Base-by-base conservation (phyloP, 2,329 filamentous ascomycete species). In the Paraphaeosphaeria sporulosa region DNA sequence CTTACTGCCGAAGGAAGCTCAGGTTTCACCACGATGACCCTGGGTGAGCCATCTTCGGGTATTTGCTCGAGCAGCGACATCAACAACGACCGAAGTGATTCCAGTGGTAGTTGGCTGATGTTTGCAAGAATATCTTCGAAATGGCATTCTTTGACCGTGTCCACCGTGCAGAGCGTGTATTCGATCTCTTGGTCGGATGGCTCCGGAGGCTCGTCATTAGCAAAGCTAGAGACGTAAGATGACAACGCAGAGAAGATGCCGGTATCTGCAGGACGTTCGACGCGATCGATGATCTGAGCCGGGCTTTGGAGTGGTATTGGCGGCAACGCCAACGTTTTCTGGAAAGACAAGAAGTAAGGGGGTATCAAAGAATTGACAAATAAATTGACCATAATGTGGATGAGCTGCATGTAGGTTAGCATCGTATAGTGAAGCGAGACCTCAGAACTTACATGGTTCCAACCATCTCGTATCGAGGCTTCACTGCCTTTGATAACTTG, bases 191-290 rank as follows among this genome's bases (percentile, higher is more conserved):
- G 94, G 65, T 98, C 93, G 1, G 95, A 98, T 2, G 95, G 95
- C 79, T 99, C 95, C 0, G 95, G 95, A 13, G 95, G 95, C 73
- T 99, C 95, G 77, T 98, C 95, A 12, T 95, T 96, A 44, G 96
- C 95, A 76, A 99, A 98, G 76, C 94, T 98, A n/a, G 94, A 96
- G 34, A 99, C 93, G 72, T 98, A 99, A 5, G 92, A 96, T 0
- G 94, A 96, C 71, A 99, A 92, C 0, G 94, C 93, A 4, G 94
- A 97, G 75, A 99, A 93, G 52, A 99, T 86, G 6, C 95, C 93
- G 2, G 89, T 89, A 30, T 99, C 95, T 59, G 84, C 87, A 36
- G 89, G 84, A 64, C 92, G 91, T 44, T 91, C 85, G 58, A 89
- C 93, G 58, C 94, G 89, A 75, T 98, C 95, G 65, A 99, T 94